A percentile compares a stretch with the other conserved stretches of the same genome.
phyloP scores from a whole-genome alignment of 768 basidiomycete species.

The Amanita rubescens region DNA sequence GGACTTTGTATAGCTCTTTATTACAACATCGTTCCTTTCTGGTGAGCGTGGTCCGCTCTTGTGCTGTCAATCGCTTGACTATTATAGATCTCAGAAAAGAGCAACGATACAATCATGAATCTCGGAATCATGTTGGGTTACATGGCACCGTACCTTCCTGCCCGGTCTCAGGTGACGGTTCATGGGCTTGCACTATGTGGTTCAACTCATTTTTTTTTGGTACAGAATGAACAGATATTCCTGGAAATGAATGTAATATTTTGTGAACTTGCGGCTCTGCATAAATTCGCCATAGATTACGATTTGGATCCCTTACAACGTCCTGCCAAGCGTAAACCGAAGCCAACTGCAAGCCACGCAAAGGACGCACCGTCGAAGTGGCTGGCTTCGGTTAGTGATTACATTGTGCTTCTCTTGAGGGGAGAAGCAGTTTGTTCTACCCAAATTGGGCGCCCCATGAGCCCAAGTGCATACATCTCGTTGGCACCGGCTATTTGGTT shows the following conservation, averaged over 20 bases:
- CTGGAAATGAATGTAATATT: constrained; percentile 71
- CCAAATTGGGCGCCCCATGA: constrained; percentile 46
- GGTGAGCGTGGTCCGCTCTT: background rate
- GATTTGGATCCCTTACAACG: background rate
- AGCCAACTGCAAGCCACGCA: background rate
- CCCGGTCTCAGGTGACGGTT: constrained; percentile 45
- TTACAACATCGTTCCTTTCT: constrained; percentile 25
- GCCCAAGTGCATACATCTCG: constrained; percentile 49
- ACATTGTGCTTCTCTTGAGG: constrained; percentile 51
- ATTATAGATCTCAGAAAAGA: constrained; percentile 12
- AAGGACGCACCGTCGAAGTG: constrained; percentile 31
- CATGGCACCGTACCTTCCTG: constrained; percentile 84
- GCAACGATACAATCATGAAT: constrained; percentile 31
- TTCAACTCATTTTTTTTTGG: background rate
- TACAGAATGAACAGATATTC: constrained; percentile 55
- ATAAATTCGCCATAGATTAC: constrained; percentile 32
- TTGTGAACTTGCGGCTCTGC: constrained; percentile 67
- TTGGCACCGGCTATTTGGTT: constrained; percentile 79
- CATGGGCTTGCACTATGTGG: background rate
- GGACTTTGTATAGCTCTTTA: constrained; percentile 51
- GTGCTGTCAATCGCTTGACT: background rate
- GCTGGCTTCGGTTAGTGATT: constrained; percentile 42
- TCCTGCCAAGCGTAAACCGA: background rate
- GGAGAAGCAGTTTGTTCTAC: constrained; percentile 36
- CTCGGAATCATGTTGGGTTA: constrained; percentile 57